phyloP scores from a whole-genome alignment of 2,329 filamentous ascomycete genomes.

The Fusarium tuaranense region DNA sequence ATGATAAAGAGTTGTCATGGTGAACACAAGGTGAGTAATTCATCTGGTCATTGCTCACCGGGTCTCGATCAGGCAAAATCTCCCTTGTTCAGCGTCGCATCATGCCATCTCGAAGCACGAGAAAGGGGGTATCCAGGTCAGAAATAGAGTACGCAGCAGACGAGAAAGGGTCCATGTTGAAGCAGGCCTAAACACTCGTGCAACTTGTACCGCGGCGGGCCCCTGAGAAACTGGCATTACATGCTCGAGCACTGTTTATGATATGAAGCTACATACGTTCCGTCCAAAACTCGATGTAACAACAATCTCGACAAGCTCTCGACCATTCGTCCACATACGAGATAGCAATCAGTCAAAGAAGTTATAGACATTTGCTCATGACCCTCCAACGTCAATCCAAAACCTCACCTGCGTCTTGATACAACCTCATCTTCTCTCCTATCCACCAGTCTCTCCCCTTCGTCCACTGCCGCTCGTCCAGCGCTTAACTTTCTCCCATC shows the following conservation, averaged over 20 bases:
- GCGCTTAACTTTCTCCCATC: slow-evolving; percentile 26
- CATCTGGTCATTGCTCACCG: slow-evolving; percentile 13
- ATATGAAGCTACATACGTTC: slow-evolving; percentile 13
- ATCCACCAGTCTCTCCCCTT: slow-evolving; percentile 8
- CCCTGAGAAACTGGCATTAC: background rate
- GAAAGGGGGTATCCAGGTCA: slow-evolving; percentile 1
- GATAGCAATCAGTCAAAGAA: slow-evolving; percentile 10
- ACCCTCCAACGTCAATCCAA: slow-evolving; percentile 6
- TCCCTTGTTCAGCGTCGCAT: slow-evolving; percentile 3
- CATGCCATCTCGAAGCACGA: slow-evolving; percentile 9
- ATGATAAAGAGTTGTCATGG: slow-evolving; percentile 1
- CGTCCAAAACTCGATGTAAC: slow-evolving; percentile 2
- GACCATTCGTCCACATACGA: background rate
- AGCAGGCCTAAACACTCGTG: background rate
- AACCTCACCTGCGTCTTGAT: slow-evolving; percentile 18
- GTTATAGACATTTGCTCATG: slow-evolving; percentile 2
- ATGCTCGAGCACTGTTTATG: background rate
- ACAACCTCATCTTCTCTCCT: slow-evolving; percentile 32
- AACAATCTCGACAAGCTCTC: slow-evolving; percentile 1
- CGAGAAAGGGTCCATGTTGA: background rate
- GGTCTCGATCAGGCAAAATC: slow-evolving; percentile 5
- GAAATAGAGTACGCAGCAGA: background rate
- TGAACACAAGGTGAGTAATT: slow-evolving; percentile 16
- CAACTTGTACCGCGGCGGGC: background rate
- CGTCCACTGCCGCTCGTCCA: slow-evolving; percentile 5